Conservation (phyloP, 192 early-diverging fungal species). For the Coemansia javaensis region DNA sequence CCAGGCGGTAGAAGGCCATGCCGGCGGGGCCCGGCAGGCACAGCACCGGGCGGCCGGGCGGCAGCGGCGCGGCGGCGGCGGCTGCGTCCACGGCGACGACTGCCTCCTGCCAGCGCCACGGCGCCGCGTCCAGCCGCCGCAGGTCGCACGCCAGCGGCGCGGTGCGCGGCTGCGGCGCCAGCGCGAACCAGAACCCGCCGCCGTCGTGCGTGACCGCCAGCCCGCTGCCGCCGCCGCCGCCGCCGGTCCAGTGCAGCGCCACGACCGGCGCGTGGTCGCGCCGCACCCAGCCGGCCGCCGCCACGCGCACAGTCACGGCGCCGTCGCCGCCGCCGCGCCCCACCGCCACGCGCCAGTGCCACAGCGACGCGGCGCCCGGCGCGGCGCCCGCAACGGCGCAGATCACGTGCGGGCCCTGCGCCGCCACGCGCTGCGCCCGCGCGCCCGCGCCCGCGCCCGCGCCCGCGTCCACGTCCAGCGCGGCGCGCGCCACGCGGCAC, state of each 20-base stretch:
- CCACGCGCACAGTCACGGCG: not conserved
- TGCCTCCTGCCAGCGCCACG: conserved; percentile 41
- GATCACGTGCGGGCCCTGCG: conserved; percentile 4
- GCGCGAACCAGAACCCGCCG: conserved; percentile 22
- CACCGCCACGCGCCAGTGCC: conserved; percentile 16
- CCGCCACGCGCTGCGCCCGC: not conserved
- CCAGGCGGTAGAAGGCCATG: conserved; percentile 17
- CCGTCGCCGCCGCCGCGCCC: not conserved
- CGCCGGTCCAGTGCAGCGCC: conserved; percentile 17
- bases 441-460: not conserved
- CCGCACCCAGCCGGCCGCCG: not conserved
- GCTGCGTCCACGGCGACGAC: conserved; percentile 11
- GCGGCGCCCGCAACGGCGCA: conserved; percentile 1
- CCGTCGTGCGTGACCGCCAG: conserved; percentile 13
- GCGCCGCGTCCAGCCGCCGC: conserved; percentile 2
- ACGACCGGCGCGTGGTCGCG: not conserved
- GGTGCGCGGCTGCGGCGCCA: not conserved
- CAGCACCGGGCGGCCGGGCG: conserved; percentile 15
- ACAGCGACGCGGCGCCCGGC: conserved; percentile 3
- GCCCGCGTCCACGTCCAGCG: too few species aligned
- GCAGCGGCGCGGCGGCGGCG: not conserved
- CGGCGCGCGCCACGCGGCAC: too few species aligned
- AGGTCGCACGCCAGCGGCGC: not conserved
- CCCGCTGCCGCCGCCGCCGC: conserved; percentile 3
- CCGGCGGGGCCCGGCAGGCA: conserved; percentile 28